phyloP scores from a whole-genome alignment of 2,329 filamentous ascomycete species.

The Beauveria brongniartii region DNA sequence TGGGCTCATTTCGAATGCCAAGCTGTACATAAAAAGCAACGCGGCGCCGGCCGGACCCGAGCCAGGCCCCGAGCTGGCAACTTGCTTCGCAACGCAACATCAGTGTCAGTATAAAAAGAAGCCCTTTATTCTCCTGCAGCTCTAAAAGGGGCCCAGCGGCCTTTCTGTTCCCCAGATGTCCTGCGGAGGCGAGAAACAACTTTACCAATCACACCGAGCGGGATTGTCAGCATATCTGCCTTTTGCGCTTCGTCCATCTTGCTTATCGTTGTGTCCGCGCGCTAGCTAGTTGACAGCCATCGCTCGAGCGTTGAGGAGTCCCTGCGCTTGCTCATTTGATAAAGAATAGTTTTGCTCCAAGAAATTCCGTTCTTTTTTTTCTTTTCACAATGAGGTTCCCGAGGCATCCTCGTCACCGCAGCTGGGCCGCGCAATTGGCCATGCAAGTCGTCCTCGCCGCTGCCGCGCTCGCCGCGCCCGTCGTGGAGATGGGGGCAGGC shows the following conservation, averaged over 20 bases:
- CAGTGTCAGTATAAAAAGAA: no score
- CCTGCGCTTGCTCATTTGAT: background rate
- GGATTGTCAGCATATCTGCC: background rate
- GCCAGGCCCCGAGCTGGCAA: no score
- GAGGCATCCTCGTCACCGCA: background rate
- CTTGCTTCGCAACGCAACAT: no score
- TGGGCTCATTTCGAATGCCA: no score
- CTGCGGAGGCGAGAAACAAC: no score
- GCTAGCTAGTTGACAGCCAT: background rate
- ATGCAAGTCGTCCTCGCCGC: background rate
- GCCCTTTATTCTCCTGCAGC: no score
- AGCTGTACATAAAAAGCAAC: no score
- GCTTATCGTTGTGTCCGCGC: background rate
- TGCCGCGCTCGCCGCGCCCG: background rate
- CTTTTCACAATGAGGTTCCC: background rate
- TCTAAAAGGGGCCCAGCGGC: no score
- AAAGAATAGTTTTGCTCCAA: no score
- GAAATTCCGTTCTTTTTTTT: no score
- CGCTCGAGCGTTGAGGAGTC: background rate
- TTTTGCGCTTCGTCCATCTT: background rate
- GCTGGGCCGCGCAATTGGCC: conserved; percentile 6
- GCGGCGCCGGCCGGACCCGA: no score
- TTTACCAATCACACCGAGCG: background rate
- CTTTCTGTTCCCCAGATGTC: no score
- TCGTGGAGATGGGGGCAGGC: background rate